Percentiles rank a stretch among this genome's conserved stretches.
Conservation (phyloP, 2,329 filamentous ascomycete genomes). For the Alternaria sp. region DNA sequence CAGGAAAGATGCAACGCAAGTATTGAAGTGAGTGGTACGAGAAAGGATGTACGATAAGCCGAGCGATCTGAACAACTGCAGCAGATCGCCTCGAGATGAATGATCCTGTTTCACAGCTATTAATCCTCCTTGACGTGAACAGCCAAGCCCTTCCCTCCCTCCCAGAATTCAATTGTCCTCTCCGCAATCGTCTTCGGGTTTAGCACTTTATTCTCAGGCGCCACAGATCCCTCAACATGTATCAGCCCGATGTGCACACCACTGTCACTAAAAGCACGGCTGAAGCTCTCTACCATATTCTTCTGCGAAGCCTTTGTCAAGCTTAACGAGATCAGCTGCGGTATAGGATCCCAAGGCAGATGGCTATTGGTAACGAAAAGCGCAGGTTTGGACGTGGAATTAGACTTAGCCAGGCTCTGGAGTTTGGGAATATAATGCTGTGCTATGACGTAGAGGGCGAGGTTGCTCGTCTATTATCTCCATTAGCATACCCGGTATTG, state of each 20-base stretch:
- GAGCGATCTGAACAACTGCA: no score
- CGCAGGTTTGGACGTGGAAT: constrained; percentile 52
- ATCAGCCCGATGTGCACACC: constrained; percentile 60
- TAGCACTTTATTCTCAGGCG: constrained; percentile 51
- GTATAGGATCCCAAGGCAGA: constrained; percentile 59
- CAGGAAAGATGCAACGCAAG: no score
- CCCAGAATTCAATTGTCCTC: constrained; percentile 57
- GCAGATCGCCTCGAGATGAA: no score
- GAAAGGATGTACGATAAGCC: no score
- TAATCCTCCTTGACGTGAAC: constrained; percentile 46
- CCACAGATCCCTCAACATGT: constrained; percentile 57
- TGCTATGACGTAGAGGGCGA: constrained; percentile 59
- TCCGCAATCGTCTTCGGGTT: constrained; percentile 59
- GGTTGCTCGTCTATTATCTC: constrained; percentile 54
- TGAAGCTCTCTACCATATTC: constrained; percentile 59
- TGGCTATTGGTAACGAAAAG: constrained; percentile 61
- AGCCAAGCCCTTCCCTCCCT: constrained; percentile 52
- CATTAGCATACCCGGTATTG: not conserved
- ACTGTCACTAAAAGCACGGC: constrained; percentile 52
- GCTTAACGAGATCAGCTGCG: constrained; percentile 60
- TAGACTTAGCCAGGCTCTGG: constrained; percentile 43
- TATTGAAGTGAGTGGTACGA: no score
- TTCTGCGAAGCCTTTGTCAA: constrained; percentile 63
- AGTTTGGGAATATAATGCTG: constrained; percentile 58
- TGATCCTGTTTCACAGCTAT: not conserved